These are phyloP conservation scores for Saturnispora besseyi DNA, from an alignment of 805 yeast species.

Conservation along the genomic window DNA sequence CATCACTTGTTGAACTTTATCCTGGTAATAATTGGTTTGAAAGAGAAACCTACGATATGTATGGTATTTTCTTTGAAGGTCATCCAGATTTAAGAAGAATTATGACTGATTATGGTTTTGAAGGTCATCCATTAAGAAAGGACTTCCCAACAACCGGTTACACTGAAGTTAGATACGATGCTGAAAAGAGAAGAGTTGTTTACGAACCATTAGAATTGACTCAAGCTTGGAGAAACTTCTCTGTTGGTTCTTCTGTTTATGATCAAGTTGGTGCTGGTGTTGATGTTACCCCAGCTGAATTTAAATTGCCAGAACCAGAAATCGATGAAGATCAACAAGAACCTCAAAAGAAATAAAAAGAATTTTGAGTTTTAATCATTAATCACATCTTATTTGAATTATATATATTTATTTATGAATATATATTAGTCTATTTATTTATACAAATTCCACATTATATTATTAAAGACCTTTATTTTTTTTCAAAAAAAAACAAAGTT, in stretches of 20 bases:
- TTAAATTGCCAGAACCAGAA: constrained; percentile 79
- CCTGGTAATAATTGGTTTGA: constrained; percentile 88
- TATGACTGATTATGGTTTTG: constrained; percentile 87
- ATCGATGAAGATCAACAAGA: constrained; percentile 43
- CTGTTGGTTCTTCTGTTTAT: constrained; percentile 84
- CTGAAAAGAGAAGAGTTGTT: constrained; percentile 81
- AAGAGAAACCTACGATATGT: constrained; percentile 82
- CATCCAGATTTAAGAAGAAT: constrained; percentile 87
- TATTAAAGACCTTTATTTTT: neutral
- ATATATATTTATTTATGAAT: constrained; percentile 7
- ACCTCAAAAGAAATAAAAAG: constrained; percentile 23
- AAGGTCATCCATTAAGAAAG: constrained; percentile 85
- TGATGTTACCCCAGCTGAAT: constrained; percentile 71
- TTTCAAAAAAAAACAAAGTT: neutral
- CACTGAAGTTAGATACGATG: constrained; percentile 84
- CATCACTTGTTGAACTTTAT: constrained; percentile 61
- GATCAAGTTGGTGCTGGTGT: constrained; percentile 85
- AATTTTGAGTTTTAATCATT: neutral
- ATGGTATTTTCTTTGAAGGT: constrained; percentile 78
- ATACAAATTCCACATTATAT: neutral
- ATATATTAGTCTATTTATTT: constrained; percentile 4
- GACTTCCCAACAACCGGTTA: constrained; percentile 92
- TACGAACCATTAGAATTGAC: constrained; percentile 87
- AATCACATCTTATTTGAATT: neutral
- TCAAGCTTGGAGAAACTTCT: constrained; percentile 86